A percentile compares a stretch with the other conserved stretches of the same genome.
Evolutionary conservation across 179 eudicot species (phyloP).

Genomic region (Actinidia chinensis): DNA sequence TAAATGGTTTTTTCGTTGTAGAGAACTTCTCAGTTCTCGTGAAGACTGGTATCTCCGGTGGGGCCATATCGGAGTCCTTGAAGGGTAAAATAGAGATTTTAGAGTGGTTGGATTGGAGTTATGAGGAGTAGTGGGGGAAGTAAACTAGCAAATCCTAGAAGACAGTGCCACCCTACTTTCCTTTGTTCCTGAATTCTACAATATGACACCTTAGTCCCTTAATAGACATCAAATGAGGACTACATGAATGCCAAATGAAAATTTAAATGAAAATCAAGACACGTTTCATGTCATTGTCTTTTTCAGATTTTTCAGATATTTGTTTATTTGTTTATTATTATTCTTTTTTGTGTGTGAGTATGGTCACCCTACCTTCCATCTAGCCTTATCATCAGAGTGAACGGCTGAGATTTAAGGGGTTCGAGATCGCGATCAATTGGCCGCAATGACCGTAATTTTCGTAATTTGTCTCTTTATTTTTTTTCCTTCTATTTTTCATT

Average conservation of each 20-base stretch:
- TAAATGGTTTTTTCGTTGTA: neutral
- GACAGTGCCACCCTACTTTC: slow-evolving; percentile 6
- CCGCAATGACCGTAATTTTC: no score
- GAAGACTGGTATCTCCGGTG: slow-evolving; percentile 11
- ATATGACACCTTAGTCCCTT: neutral
- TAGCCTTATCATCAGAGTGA: slow-evolving; percentile 19
- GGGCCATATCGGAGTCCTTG: neutral
- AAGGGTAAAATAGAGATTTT: neutral
- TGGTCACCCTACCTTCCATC: neutral
- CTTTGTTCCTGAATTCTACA: slow-evolving; percentile 16
- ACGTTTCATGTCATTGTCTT: no score
- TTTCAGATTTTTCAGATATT: neutral
- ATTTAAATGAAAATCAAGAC: neutral
- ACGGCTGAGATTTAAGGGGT: slow-evolving; percentile 21
- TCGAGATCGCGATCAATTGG: no score
- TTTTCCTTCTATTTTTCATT: no score
- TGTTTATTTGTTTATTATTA: neutral
- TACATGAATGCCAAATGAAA: slow-evolving; percentile 21
- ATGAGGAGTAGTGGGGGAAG: slow-evolving; percentile 10
- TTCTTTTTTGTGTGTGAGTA: no score
- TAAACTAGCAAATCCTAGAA: neutral
- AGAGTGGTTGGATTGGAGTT: neutral
- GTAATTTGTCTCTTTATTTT: no score
- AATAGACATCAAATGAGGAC: slow-evolving; percentile 16
- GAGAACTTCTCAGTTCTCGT: slow-evolving; percentile 23